Base-by-base conservation (phyloP, 306 rosid genomes). In the Glycyrrhiza uralensis region DNA sequence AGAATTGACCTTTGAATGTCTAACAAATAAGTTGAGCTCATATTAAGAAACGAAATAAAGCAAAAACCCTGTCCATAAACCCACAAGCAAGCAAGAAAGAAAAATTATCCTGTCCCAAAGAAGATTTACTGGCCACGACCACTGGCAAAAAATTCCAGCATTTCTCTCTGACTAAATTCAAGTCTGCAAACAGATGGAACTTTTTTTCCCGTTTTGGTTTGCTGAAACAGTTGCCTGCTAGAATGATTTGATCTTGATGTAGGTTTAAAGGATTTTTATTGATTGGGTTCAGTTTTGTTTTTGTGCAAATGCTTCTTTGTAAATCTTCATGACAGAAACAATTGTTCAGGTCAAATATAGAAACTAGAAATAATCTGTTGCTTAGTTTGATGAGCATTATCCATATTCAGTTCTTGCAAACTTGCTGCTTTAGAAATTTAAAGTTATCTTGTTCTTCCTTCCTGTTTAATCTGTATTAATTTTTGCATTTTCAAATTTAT, bases 341-440 rank as follows among this genome's bases (percentile, higher is more conserved):
- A n/a, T 19, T 33, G 33, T 68, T 52, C 55, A 19, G 38, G 66
- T 26, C 6, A 42, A 42, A 66, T 20, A 55, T 30, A 22, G 57
- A 57, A 32, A 33, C 52, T 56, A 14, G 50, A 19, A 46, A 47
- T 56, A 66, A 19, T 26, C 32, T 45, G 42, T 46, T 46, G 22
- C 60, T 32, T 10, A 76, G 51, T 22, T 58, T 60, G 72, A 28
- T 33, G 69, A 46, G 55, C 39, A 49, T 68, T 58, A 69, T 35
- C 54, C 52, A 58, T 58, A 49, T 20, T 52, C 46, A 39, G 42
- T 36, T 52, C 69, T 55, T 15, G 56, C 11, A 7, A 72, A 65
- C 52, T 73, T 28, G 52, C 28, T 62, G 66, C 42, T 51, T 59
- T 70, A 32, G 54, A 30, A n/a, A 23, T 41, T 42, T n/a, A 18